A percentile compares a stretch with the other conserved stretches of the same genome.
Conservation (phyloP, 345 rosid species). For the Eucalyptus dawsonii region DNA sequence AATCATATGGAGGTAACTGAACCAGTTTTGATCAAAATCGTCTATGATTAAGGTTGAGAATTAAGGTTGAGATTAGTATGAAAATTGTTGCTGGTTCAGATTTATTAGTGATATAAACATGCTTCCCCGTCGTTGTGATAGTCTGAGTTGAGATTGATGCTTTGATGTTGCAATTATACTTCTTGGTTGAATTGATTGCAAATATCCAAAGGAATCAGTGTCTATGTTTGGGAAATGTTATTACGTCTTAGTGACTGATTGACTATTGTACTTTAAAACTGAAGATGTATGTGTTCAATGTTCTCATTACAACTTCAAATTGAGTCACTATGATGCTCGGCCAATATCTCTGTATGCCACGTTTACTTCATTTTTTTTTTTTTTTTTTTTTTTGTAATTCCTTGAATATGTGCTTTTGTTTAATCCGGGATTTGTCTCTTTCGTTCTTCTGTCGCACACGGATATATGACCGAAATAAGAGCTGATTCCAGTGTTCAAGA, state of each 20-base stretch:
- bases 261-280: neutral
- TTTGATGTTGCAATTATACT: neutral
- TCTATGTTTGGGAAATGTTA: neutral
- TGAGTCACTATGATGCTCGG: too few species aligned
- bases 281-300: too few species aligned
- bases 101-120: neutral
- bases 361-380: accelerated
- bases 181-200: neutral
- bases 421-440: too few species aligned
- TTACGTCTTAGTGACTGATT: accelerated
- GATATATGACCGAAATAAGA: too few species aligned
- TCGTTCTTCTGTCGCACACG: too few species aligned
- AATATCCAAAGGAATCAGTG: neutral
- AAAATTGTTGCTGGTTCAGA: neutral
- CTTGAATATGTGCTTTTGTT: too few species aligned
- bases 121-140: accelerated
- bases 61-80: neutral
- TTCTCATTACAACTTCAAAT: too few species aligned
- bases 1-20: neutral
- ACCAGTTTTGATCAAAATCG: too few species aligned
- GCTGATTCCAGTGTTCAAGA: too few species aligned
- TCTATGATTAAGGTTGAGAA: neutral
- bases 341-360: too few species aligned
- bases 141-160: neutral
- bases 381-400: too few species aligned